phyloP scores from a whole-genome alignment of 371 early-diverging fungal genomes.

The Mortierella sp. region DNA sequence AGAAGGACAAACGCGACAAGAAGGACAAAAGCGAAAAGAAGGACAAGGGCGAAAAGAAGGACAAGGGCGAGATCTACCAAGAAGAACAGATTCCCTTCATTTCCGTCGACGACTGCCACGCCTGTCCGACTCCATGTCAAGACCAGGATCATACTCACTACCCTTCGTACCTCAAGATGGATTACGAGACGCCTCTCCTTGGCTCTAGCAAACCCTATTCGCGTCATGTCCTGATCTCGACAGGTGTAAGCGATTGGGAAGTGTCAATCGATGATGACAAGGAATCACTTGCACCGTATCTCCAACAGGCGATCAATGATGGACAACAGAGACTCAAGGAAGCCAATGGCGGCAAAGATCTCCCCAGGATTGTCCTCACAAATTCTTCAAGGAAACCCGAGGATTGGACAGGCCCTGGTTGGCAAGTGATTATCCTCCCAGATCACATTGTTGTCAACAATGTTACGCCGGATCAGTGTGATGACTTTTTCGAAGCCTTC shows the following conservation, averaged over 20 bases:
- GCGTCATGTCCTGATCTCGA: constrained; percentile 75
- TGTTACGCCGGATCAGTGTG: constrained; percentile 61
- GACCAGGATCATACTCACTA: constrained; percentile 67
- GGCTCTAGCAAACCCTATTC: constrained; percentile 79
- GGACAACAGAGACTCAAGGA: constrained; percentile 31
- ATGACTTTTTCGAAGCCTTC: constrained; percentile 59
- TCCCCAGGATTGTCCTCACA: constrained; percentile 57
- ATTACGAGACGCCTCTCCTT: constrained; percentile 59
- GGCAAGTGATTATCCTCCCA: constrained; percentile 61
- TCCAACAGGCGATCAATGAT: constrained; percentile 32
- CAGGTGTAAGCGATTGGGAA: constrained; percentile 72
- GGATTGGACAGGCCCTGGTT: constrained; percentile 37
- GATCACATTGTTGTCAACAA: constrained; percentile 67
- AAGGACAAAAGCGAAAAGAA: constrained; percentile 6
- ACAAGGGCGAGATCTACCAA: background rate
- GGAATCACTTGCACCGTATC: constrained; percentile 55
- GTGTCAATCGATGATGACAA: constrained; percentile 67
- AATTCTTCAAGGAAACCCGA: constrained; percentile 57
- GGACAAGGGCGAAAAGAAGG: constrained; percentile 6
- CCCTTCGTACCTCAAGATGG: constrained; percentile 75
- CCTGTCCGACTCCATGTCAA: constrained; percentile 58
- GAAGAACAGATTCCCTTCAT: constrained; percentile 27
- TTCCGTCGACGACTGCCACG: constrained; percentile 51
- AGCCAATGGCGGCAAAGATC: constrained; percentile 20
- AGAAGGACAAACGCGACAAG: background rate